A percentile compares a stretch with the other conserved stretches of the same genome.
phyloP scores from a whole-genome alignment of 805 yeast species.

The Suhomyces prunicola region DNA sequence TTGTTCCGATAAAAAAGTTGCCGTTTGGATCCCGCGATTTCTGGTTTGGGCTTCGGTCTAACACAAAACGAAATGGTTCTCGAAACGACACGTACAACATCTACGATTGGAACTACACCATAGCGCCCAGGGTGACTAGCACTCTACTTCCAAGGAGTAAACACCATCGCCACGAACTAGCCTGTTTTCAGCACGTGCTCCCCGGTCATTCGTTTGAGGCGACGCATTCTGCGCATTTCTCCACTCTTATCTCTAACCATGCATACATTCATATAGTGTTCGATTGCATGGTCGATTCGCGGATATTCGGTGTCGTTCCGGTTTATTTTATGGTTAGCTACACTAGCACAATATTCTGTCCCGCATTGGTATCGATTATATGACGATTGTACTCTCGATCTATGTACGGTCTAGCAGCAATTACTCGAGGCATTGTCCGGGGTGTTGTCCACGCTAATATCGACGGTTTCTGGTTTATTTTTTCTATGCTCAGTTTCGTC shows the following conservation, averaged over 20 bases:
- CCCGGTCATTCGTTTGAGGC: too few relatives aligned
- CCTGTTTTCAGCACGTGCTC: too few relatives aligned
- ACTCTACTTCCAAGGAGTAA: too few relatives aligned
- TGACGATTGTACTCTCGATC: background rate
- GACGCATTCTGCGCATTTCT: background rate
- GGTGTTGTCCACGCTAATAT: slow-evolving; percentile 31
- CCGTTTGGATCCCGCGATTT: background rate
- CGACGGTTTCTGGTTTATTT: slow-evolving; percentile 35
- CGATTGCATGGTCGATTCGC: background rate
- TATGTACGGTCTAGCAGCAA: slow-evolving; percentile 1
- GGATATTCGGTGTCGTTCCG: background rate
- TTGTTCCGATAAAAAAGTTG: background rate
- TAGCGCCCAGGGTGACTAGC: too few relatives aligned
- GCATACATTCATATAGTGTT: background rate
- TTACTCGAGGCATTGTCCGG: slow-evolving; percentile 6
- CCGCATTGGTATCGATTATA: background rate
- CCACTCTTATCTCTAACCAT: background rate
- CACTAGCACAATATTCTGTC: background rate
- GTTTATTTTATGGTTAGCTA: background rate
- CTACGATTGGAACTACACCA: too few relatives aligned
- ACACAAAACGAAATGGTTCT: background rate
- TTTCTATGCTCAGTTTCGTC: slow-evolving; percentile 12
- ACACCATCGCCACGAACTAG: too few relatives aligned
- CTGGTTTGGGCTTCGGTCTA: background rate
- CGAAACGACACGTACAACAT: too few relatives aligned